Conservation (phyloP, 495 filamentous ascomycete species). For the Cercophora scortea region DNA sequence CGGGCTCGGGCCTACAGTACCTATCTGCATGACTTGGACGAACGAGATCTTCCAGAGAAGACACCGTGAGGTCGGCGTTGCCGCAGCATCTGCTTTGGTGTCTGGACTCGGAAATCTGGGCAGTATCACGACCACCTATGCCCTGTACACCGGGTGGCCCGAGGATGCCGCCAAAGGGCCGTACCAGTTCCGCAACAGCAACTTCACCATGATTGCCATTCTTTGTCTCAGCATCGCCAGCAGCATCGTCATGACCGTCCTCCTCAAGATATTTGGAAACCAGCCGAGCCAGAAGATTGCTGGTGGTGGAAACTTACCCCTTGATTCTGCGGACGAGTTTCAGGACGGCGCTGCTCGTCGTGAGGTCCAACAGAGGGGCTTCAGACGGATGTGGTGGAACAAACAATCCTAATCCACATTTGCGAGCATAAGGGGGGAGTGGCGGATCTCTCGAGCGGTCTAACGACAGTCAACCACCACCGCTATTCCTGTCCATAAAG, state of each 20-base stretch:
- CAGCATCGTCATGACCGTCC: constrained; percentile 56
- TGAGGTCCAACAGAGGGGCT: constrained; percentile 60
- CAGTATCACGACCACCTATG: constrained; percentile 80
- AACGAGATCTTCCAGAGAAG: constrained; percentile 83
- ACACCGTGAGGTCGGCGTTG: constrained; percentile 86
- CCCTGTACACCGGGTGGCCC: constrained; percentile 79
- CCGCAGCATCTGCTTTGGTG: constrained; percentile 78
- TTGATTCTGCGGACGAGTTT: constrained; percentile 41
- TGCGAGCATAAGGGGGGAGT: background rate
- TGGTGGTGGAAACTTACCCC: constrained; percentile 26
- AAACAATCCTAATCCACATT: constrained; percentile 4
- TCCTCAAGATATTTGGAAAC: constrained; percentile 56
- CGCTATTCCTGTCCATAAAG: constrained; percentile 4
- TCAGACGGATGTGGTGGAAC: constrained; percentile 50
- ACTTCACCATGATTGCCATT: constrained; percentile 82
- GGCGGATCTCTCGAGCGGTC: background rate
- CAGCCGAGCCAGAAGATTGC: constrained; percentile 36
- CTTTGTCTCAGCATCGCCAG: constrained; percentile 67
- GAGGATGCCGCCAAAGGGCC: constrained; percentile 59
- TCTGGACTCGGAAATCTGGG: constrained; percentile 81
- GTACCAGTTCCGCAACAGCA: constrained; percentile 73
- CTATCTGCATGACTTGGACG: constrained; percentile 90
- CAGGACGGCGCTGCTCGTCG: constrained; percentile 65
- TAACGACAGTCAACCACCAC: constrained; percentile 8
- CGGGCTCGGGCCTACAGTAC: constrained; percentile 84